phyloP scores from a whole-genome alignment of 495 filamentous ascomycete genomes.

The Aspergillus taichungensis region DNA sequence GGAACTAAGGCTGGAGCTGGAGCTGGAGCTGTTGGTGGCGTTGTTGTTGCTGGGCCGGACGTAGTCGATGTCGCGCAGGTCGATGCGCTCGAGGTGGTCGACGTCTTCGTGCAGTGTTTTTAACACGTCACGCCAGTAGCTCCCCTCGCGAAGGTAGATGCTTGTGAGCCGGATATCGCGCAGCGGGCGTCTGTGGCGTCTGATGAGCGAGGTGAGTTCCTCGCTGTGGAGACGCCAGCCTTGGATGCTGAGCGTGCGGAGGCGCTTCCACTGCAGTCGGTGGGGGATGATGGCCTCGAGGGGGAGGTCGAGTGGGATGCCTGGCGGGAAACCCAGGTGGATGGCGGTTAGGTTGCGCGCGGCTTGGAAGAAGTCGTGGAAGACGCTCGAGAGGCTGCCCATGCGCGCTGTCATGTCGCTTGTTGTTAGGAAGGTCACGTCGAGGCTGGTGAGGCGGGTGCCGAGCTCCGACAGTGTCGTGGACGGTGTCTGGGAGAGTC shows the following conservation, averaged over 20 bases:
- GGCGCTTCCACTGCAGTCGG: conserved; percentile 48
- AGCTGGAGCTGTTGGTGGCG: conserved; percentile 9
- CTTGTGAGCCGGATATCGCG: conserved; percentile 49
- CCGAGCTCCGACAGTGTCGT: conserved; percentile 43
- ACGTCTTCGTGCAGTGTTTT: conserved; percentile 48
- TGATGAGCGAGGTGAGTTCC: conserved; percentile 50
- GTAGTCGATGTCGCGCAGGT: conserved; percentile 55
- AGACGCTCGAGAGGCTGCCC: conserved; percentile 43
- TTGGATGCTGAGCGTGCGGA: conserved; percentile 57
- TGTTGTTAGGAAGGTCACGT: conserved; percentile 51
- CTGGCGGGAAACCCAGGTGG: conserved; percentile 55
- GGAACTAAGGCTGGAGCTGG: background rate
- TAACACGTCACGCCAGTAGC: conserved; percentile 54
- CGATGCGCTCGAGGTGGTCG: conserved; percentile 49
- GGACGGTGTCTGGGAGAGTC: conserved; percentile 38
- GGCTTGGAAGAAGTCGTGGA: conserved; percentile 47
- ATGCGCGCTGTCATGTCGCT: conserved; percentile 47
- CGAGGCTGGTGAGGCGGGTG: conserved; percentile 47
- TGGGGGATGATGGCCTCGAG: conserved; percentile 59
- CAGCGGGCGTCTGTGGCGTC: conserved; percentile 47
- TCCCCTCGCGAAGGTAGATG: conserved; percentile 49
- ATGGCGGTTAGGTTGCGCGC: conserved; percentile 54
- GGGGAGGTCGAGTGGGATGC: conserved; percentile 44
- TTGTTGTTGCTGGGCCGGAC: conserved; percentile 36
- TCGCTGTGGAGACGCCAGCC: conserved; percentile 51